Evolutionary conservation across 139 green algal species (phyloP).

Genomic region (Picocystis salinarum): DNA sequence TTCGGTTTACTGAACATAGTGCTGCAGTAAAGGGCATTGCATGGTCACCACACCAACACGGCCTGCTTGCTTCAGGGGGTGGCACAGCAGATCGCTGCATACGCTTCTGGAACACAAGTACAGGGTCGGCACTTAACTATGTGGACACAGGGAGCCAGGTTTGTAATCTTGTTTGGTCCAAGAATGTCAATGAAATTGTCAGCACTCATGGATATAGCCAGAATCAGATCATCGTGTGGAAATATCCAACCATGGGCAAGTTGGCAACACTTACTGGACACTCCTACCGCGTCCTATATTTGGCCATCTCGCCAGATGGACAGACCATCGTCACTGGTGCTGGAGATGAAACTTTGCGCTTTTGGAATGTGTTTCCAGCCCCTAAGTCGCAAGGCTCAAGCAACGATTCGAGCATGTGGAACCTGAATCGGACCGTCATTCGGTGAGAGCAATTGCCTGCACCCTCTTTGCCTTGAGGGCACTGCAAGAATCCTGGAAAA

Average conservation of each 20-base stretch:
- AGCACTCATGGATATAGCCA: constrained; percentile 93
- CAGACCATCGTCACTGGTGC: constrained; percentile 94
- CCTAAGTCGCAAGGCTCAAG: constrained; percentile 20
- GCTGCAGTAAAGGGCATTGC: constrained; percentile 89
- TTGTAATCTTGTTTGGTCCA: constrained; percentile 89
- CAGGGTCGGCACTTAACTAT: constrained; percentile 33
- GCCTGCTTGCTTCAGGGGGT: constrained; percentile 77
- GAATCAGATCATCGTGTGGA: constrained; percentile 87
- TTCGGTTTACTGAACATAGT: constrained; percentile 47
- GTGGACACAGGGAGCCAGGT: constrained; percentile 88
- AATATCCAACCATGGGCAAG: constrained; percentile 67
- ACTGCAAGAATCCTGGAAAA: too few relatives aligned
- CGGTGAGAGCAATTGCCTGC: too few relatives aligned
- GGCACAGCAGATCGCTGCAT: constrained; percentile 90
- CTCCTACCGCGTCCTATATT: constrained; percentile 81
- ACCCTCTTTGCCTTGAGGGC: too few relatives aligned
- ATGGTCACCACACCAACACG: constrained; percentile 92
- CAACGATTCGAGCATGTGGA: constrained; percentile 1
- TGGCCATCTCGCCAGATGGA: constrained; percentile 81
- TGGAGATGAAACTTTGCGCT: constrained; percentile 84
- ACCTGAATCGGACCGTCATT: constrained; percentile 2
- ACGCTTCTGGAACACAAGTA: constrained; percentile 89
- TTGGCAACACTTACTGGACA: constrained; percentile 84
- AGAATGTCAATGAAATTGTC: constrained; percentile 94
- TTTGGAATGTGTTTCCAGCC: constrained; percentile 85